Conservation (phyloP, 352 stramenopile species). For the Lagenidium giganteum region DNA sequence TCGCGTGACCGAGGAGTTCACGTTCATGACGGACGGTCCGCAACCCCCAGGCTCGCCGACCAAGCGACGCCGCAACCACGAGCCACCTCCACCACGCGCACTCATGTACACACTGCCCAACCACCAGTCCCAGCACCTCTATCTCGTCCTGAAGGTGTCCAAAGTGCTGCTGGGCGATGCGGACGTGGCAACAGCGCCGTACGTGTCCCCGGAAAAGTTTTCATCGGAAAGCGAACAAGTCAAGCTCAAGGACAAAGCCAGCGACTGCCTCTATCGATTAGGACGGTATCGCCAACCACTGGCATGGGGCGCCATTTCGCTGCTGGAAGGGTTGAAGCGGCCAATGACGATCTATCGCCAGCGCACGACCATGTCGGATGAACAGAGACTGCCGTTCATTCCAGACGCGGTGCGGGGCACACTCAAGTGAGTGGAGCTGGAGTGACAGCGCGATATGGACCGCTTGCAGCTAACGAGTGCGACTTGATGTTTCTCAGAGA, state of each 20-base stretch:
- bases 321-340: constrained; percentile 36
- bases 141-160: constrained; percentile 60
- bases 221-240: constrained; percentile 36
- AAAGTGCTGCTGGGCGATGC: constrained; percentile 55
- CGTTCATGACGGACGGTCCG: constrained; percentile 54
- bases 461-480: too few relatives aligned
- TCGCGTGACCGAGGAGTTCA: constrained; percentile 61
- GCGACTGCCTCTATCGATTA: constrained; percentile 35
- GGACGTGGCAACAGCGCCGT: constrained; percentile 43
- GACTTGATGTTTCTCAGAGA: too few relatives aligned
- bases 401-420: constrained; percentile 40
- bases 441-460: too few relatives aligned
- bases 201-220: constrained; percentile 60
- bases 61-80: neutral
- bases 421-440: too few relatives aligned
- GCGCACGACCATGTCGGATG: constrained; percentile 46
- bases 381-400: constrained; percentile 48
- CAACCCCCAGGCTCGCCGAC: constrained; percentile 11
- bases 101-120: constrained; percentile 56
- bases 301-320: constrained; percentile 48
- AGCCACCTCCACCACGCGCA: constrained; percentile 13
- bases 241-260: constrained; percentile 48
- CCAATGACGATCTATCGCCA: constrained; percentile 64
- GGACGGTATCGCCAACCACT: constrained; percentile 52
- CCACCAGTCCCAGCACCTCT: constrained; percentile 40